Base-by-base conservation (phyloP, 768 basidiomycete genomes). In the Kwoniella pini region DNA sequence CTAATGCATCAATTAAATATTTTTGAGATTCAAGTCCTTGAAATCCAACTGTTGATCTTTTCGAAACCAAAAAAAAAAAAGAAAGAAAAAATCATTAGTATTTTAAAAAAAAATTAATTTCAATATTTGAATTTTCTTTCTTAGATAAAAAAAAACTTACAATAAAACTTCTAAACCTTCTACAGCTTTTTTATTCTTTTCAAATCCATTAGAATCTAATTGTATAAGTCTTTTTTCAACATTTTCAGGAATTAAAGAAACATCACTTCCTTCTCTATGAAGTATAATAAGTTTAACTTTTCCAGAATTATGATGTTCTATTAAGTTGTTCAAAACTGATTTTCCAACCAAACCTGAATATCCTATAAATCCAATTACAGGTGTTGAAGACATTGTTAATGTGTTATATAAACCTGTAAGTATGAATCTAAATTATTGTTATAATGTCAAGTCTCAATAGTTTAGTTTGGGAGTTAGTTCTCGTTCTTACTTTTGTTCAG, bases 261-360 rank as follows among this genome's bases (percentile, higher is more conserved):
- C n/a, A 33, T 60, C 48, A 22, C 40, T 45, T 11, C 48, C 59
- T 9, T 60, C 39, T 36, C 59, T 11, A 24, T 60, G 52, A 22
- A 60, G 52, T 17, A 60, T 24, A 11, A 60, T 33, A 12, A 60
- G 22, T 31, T 39, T 53, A 4, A 54, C 30, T 24, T 44, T 19
- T 5, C 59, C 59, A 4, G 10, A 9, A 6, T 60, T 30, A 21
- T 60, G 31, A 15, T 22, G 30, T 28, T 53, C 39, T 9, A 54
- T 17, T 7, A 60, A 31, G 21, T 42, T 21, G n/a, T 27, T 39
- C 12, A 54, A 22, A 44, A 60, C 31, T 12, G 30, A 19, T 6
- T 17, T n/a, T 42, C 59, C 59, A 15, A 60, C 52, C 6, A 45
- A 22, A 33, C 59, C 59, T 5, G 59, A 26, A 24, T 54, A 52